A percentile compares a stretch with the other conserved stretches of the same genome.
Conservation (phyloP, 2,329 filamentous ascomycete species). For the Thielaviopsis populi region DNA sequence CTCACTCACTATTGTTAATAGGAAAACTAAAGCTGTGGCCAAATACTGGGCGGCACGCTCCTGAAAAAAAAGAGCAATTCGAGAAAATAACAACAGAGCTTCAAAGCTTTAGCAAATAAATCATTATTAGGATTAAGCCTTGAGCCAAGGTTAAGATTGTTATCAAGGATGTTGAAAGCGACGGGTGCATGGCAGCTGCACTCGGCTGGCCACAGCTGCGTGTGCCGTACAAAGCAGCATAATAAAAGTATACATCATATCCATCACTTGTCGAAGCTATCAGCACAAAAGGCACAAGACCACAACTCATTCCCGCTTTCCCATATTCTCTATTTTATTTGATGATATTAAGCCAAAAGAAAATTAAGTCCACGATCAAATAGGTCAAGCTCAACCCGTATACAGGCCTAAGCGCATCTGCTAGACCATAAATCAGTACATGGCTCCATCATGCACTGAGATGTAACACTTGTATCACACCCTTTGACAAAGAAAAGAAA, state of each 20-base stretch:
- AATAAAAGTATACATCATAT: not conserved
- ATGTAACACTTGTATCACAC: constrained; percentile 1
- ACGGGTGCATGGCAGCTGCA: not conserved
- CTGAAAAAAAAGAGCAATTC: not conserved
- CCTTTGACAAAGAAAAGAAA: not conserved
- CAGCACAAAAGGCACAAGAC: not conserved
- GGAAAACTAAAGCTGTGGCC: not conserved
- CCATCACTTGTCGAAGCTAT: not conserved
- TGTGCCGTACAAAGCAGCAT: not conserved
- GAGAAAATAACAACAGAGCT: constrained; percentile 2
- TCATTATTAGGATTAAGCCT: not conserved
- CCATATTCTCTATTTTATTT: not conserved
- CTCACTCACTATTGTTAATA: not conserved
- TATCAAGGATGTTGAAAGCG: not conserved
- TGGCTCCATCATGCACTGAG: constrained; percentile 5
- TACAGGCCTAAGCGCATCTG: not conserved
- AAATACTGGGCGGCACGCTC: not conserved
- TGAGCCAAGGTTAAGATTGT: not conserved
- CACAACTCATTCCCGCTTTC: not conserved
- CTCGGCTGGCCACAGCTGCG: not conserved
- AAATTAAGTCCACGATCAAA: not conserved
- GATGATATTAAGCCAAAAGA: not conserved
- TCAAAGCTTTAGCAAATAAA: not conserved
- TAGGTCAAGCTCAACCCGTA: not conserved
- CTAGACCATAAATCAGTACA: not conserved